Evolutionary conservation across 2,329 filamentous ascomycete genomes (phyloP).

Genomic region (Calonectria henricotiae): DNA sequence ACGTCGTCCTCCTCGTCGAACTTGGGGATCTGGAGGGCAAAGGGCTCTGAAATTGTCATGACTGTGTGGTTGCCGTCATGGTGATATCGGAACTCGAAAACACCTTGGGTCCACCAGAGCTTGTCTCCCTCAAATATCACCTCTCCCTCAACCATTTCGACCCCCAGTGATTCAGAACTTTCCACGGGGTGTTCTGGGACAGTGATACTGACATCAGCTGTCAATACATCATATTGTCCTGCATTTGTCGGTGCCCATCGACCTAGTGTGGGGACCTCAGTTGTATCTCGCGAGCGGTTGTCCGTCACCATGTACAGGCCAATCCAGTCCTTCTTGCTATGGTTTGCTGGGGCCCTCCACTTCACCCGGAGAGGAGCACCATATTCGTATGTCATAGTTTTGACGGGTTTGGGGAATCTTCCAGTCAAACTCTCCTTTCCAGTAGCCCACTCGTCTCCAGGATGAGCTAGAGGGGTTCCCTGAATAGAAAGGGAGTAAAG

Average conservation of each 20-base stretch:
- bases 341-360: slow-evolving; percentile 91
- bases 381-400: slow-evolving; percentile 88
- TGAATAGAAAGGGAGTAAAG: slow-evolving; percentile 85
- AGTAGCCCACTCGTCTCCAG: slow-evolving; percentile 73
- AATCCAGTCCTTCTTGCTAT: slow-evolving; percentile 95
- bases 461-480: slow-evolving; percentile 72
- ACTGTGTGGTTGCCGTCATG: slow-evolving; percentile 94
- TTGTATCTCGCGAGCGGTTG: slow-evolving; percentile 88
- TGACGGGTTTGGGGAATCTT: slow-evolving; percentile 78
- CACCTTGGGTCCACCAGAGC: slow-evolving; percentile 96
- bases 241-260: slow-evolving; percentile 89
- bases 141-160: slow-evolving; percentile 81
- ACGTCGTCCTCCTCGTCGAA: slow-evolving; percentile 86
- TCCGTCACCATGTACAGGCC: slow-evolving; percentile 97
- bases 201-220: slow-evolving; percentile 84
- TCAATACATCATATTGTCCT: slow-evolving; percentile 82
- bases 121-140: slow-evolving; percentile 93
- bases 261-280: slow-evolving; percentile 87
- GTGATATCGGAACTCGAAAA: slow-evolving; percentile 98
- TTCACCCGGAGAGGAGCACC: slow-evolving; percentile 90
- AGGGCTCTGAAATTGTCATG: slow-evolving; percentile 94
- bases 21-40: slow-evolving; percentile 87
- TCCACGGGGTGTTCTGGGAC: slow-evolving; percentile 75
- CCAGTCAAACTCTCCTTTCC: slow-evolving; percentile 83
- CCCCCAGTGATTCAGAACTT: slow-evolving; percentile 68